Conservation (phyloP, 2,329 filamentous ascomycete species). For the Penicillium sp. region DNA sequence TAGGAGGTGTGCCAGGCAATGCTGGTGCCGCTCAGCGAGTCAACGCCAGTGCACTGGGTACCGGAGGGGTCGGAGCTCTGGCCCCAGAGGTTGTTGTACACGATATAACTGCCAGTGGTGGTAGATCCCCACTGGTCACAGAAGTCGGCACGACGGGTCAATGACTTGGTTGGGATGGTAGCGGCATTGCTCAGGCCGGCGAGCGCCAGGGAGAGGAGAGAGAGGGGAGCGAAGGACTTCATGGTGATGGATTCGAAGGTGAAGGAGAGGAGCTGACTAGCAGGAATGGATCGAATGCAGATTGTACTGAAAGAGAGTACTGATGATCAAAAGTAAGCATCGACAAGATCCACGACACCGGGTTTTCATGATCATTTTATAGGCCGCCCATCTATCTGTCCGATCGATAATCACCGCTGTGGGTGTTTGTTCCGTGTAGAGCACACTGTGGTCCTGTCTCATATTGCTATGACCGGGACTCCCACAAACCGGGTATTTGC, state of each 20-base stretch:
- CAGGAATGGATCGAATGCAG: slow-evolving; percentile 1
- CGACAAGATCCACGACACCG: not conserved
- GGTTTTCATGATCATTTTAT: not conserved
- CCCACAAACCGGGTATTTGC: slow-evolving; percentile 16
- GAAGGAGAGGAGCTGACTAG: not conserved
- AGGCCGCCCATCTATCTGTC: not conserved
- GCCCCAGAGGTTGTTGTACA: slow-evolving; percentile 59
- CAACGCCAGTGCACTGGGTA: slow-evolving; percentile 48
- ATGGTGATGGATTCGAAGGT: slow-evolving; percentile 20
- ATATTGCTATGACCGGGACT: slow-evolving; percentile 8
- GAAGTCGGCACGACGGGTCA: slow-evolving; percentile 33
- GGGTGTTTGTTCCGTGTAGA: slow-evolving; percentile 21
- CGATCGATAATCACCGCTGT: not conserved
- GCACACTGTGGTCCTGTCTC: slow-evolving; percentile 22
- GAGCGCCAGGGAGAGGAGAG: slow-evolving; percentile 23
- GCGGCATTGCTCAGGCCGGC: slow-evolving; percentile 28
- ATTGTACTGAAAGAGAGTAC: not conserved
- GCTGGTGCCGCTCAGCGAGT: slow-evolving; percentile 35
- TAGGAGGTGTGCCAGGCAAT: slow-evolving; percentile 49
- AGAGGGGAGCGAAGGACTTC: slow-evolving; percentile 29
- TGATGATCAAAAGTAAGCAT: not conserved
- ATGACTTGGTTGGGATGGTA: slow-evolving; percentile 20
- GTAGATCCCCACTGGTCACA: slow-evolving; percentile 46
- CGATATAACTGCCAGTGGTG: slow-evolving; percentile 46
- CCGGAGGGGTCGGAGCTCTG: slow-evolving; percentile 37